These are phyloP conservation scores for Epichloe baconii DNA, from an alignment of 2,329 filamentous ascomycete species.

Conservation along the genomic window DNA sequence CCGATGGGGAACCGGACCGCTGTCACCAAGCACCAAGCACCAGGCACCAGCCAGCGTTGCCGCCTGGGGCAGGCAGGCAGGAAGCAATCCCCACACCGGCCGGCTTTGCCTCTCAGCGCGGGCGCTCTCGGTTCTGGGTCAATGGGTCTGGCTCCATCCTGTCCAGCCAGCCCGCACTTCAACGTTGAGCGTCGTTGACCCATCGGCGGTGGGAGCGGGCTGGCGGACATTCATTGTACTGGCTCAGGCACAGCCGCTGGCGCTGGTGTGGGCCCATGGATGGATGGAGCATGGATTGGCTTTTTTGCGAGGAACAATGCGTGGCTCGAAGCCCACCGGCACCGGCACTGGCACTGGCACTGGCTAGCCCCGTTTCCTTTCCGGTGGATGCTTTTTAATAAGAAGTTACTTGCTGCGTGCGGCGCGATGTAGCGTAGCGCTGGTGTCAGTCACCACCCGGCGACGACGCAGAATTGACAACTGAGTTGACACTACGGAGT, in stretches of 20 bases:
- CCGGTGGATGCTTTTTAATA: too few species aligned
- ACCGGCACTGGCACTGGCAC: too few species aligned
- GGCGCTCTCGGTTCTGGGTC: background rate
- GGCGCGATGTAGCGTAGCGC: too few species aligned
- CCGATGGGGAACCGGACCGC: background rate
- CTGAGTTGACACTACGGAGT: too few species aligned
- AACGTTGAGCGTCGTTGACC: background rate
- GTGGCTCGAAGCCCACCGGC: background rate
- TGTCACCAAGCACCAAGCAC: background rate
- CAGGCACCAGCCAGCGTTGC: background rate
- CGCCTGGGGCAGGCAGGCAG: background rate
- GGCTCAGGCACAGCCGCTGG: slow-evolving; percentile 1
- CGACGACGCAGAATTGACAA: too few species aligned
- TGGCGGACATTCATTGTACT: background rate
- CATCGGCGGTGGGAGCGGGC: background rate
- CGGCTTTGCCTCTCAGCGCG: background rate
- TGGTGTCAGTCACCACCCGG: too few species aligned
- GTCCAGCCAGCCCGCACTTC: too few species aligned
- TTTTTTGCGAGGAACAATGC: background rate
- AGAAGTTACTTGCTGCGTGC: too few species aligned
- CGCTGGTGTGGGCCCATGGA: background rate
- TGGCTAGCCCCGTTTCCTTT: too few species aligned
- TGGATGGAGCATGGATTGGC: background rate
- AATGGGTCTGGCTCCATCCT: background rate
- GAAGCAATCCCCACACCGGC: background rate